Percentiles rank a stretch among this genome's conserved stretches.
Evolutionary conservation across 2,329 filamentous ascomycete species (phyloP).

Genomic region (Colletotrichum plurivorum): DNA sequence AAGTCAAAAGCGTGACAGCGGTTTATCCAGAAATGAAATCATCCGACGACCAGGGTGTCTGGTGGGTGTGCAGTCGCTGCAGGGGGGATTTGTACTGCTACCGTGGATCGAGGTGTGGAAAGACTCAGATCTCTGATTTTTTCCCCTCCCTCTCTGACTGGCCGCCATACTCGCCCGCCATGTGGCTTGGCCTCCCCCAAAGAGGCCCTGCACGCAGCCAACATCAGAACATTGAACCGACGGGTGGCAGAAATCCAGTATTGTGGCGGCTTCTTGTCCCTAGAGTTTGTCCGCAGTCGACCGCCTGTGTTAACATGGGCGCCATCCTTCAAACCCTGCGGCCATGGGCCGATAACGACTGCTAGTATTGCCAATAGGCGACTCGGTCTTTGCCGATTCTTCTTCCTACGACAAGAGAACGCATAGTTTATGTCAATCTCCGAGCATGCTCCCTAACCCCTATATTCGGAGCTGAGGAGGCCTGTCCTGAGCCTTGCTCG

Average conservation of each 20-base stretch:
- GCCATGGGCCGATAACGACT: not conserved
- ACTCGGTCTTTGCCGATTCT: not conserved
- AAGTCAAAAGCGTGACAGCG: constrained; percentile 8
- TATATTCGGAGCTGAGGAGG: not conserved
- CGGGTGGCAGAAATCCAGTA: too few relatives aligned
- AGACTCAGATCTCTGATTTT: constrained; percentile 34
- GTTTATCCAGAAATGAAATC: constrained; percentile 27
- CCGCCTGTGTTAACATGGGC: not conserved
- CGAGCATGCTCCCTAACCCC: constrained; percentile 9
- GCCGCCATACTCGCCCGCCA: constrained; percentile 4
- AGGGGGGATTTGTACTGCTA: constrained; percentile 32
- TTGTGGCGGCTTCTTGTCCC: too few relatives aligned
- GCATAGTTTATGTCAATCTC: constrained; percentile 22
- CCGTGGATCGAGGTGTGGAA: constrained; percentile 39
- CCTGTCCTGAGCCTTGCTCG: not conserved
- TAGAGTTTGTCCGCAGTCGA: too few relatives aligned
- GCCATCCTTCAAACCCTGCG: not conserved
- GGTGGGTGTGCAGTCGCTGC: constrained; percentile 24
- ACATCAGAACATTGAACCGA: not conserved
- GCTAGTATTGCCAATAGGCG: not conserved
- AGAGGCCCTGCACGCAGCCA: constrained; percentile 1
- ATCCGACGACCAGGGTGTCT: constrained; percentile 20
- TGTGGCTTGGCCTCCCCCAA: constrained; percentile 19
- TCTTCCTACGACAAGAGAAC: not conserved
- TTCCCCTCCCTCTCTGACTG: constrained; percentile 24